These are phyloP conservation scores for Pythium rhizo-oryzae DNA, from an alignment of 352 stramenopile species.

Conservation along the genomic window DNA sequence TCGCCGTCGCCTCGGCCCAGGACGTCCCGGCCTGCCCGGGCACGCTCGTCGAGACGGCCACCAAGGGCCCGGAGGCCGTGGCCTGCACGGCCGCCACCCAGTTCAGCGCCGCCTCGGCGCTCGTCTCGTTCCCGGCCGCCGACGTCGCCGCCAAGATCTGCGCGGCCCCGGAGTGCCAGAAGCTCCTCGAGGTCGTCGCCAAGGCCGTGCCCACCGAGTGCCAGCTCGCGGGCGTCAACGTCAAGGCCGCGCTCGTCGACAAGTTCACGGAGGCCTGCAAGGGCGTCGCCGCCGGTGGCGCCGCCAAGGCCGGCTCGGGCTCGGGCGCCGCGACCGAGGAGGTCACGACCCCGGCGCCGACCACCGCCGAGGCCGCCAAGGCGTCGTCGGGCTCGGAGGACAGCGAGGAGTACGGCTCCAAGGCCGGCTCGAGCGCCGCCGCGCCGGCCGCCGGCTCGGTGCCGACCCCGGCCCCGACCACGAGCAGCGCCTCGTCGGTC, in stretches of 20 bases:
- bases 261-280: conserved; percentile 20
- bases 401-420: no score
- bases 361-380: not conserved
- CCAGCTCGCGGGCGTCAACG: conserved; percentile 3
- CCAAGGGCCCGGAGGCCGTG: not conserved
- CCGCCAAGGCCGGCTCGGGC: conserved; percentile 13
- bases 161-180: conserved; percentile 27
- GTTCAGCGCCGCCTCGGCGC: conserved; percentile 7
- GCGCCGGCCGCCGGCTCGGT: not conserved
- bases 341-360: conserved; percentile 5
- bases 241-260: conserved; percentile 18
- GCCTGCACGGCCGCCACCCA: conserved; percentile 15
- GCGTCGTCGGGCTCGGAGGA: not conserved
- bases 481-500: conserved; percentile 16
- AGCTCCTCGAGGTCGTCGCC: conserved; percentile 21
- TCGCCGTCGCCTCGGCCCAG: conserved; percentile 20
- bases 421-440: not conserved
- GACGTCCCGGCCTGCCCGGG: conserved; percentile 1
- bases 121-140: conserved; percentile 13
- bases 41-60: conserved; percentile 5
- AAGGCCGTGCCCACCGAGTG: conserved; percentile 16
- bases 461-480: conserved; percentile 15
- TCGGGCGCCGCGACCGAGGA: conserved; percentile 5
- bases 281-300: not conserved
- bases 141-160: conserved; percentile 29